phyloP scores from a whole-genome alignment of 768 basidiomycete genomes.

The Lactarius psammicola region DNA sequence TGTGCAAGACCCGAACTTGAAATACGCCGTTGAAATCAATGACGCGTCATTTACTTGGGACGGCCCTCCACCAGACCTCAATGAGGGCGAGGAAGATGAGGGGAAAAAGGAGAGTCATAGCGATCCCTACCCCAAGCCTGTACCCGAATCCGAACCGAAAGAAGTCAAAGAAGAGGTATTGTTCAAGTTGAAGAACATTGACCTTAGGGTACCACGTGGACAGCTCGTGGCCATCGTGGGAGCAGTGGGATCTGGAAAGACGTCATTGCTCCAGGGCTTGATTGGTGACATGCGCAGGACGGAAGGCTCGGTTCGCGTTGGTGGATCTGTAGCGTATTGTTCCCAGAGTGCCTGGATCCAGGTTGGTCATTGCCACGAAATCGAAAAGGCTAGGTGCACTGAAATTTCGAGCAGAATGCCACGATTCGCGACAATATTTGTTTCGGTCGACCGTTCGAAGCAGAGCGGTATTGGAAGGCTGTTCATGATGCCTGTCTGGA shows the following conservation, averaged over 20 bases:
- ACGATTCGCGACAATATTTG: slow-evolving; percentile 88
- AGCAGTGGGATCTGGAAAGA: slow-evolving; percentile 71
- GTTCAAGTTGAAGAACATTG: slow-evolving; percentile 66
- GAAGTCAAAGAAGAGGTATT: slow-evolving; percentile 39
- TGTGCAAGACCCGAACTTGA: slow-evolving; percentile 50
- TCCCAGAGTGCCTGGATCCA: slow-evolving; percentile 95
- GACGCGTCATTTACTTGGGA: slow-evolving; percentile 88
- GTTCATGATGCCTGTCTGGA: slow-evolving; percentile 75
- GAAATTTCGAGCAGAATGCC: slow-evolving; percentile 50
- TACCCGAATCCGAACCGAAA: slow-evolving; percentile 29
- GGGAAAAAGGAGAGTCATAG: slow-evolving; percentile 20
- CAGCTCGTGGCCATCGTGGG: slow-evolving; percentile 81
- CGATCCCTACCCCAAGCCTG: slow-evolving; percentile 15
- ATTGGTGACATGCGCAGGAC: slow-evolving; percentile 83
- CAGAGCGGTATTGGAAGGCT: slow-evolving; percentile 79
- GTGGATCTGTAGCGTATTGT: slow-evolving; percentile 78
- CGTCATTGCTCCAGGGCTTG: slow-evolving; percentile 67
- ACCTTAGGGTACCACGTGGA: slow-evolving; percentile 69
- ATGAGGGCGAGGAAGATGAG: slow-evolving; percentile 33
- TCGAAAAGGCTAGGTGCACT: slow-evolving; percentile 6
- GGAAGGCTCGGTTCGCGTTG: slow-evolving; percentile 64
- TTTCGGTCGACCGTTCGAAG: slow-evolving; percentile 82
- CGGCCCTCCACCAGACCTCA: slow-evolving; percentile 55
- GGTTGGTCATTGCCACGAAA: slow-evolving; percentile 34
- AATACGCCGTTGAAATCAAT: slow-evolving; percentile 62